Evolutionary conservation across 345 rosid species (phyloP), one percentile per base, ranked within the genome.

Genomic region (Crucihimalaya himalaica): DNA sequence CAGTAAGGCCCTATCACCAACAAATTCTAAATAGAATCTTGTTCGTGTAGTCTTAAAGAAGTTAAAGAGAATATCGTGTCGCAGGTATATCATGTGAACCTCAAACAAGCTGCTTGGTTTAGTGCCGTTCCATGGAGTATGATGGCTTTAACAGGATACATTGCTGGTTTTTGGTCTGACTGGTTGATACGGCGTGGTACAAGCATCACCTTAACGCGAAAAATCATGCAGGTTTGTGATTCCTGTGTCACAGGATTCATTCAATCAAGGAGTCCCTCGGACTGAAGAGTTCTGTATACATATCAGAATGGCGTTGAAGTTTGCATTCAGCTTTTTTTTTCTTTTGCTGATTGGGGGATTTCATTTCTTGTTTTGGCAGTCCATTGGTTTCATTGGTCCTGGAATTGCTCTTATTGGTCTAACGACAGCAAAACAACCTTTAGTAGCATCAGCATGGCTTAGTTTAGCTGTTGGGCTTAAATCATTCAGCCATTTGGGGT

Each of bases 71-170:
- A 31, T 50, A 50, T 43, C 20, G 19, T 58, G 65, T 45, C 54
- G 63, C 83, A 91, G 98, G 85, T 91, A 34, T 87, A 86, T 85
- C 97, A 88, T 78, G 90, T 89, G 72, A 92, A 94, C 79, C 95
- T 94, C 69, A 89, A 87, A 80, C 96, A 81, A 78, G 97, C 98
- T 60, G 90, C 98, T 50, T 94, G 98, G 98, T 94, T 91, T 71
- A 94, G 98, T 81, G 98, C 97, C 4, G 83, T 83, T 65, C 98
- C 98, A 28, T 94, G 98, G 97, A 76, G 87, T 80, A 84, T 88
- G 86, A 94, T 94, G 98, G 96, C 97, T 63, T 77, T 91, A 60
- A 86, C 88, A 56, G 97, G 98, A 62, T 94, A 85, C 79, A 32
- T 89, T 60, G 97, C 87, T 63, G 98, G 97, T 69, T 63, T 78